Conservation (phyloP, 2,329 filamentous ascomycete genomes). For the Aspergillus alliaceus region DNA sequence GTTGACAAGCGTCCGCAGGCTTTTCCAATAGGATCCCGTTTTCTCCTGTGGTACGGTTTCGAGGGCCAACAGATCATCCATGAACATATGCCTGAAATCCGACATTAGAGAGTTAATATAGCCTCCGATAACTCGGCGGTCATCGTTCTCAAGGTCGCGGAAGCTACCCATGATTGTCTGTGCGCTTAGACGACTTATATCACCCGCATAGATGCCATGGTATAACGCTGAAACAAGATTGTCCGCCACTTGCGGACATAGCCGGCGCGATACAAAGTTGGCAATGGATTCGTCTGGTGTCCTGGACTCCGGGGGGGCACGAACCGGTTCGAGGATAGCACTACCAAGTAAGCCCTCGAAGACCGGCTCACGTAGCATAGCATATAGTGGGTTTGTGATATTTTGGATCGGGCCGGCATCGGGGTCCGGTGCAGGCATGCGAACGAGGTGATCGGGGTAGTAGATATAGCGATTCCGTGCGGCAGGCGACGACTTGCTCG, state of each 20-base stretch:
- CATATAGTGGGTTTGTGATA: slow-evolving; percentile 31
- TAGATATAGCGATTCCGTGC: slow-evolving; percentile 75
- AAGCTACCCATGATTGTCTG: slow-evolving; percentile 59
- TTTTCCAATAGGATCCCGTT: slow-evolving; percentile 14
- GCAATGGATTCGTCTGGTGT: slow-evolving; percentile 70
- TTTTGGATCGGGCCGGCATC: slow-evolving; percentile 20
- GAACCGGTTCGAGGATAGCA: slow-evolving; percentile 32
- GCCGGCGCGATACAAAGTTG: slow-evolving; percentile 59
- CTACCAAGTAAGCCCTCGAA: slow-evolving; percentile 50
- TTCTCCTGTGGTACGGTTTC: slow-evolving; percentile 14
- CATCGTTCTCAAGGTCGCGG: slow-evolving; percentile 48
- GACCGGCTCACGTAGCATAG: slow-evolving; percentile 54
- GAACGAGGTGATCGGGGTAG: slow-evolving; percentile 79
- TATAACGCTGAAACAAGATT: slow-evolving; percentile 73
- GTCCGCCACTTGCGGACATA: slow-evolving; percentile 60
- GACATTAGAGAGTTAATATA: slow-evolving; percentile 12
- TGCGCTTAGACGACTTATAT: slow-evolving; percentile 77
- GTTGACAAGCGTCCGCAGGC: slow-evolving; percentile 16
- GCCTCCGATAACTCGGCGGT: slow-evolving; percentile 19
- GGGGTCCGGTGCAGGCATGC: slow-evolving; percentile 52
- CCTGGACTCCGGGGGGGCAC: slow-evolving; percentile 31
- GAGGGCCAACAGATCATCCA: slow-evolving; percentile 32
- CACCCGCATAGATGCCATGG: slow-evolving; percentile 91
- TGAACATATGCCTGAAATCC: slow-evolving; percentile 11
- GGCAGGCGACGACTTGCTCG: slow-evolving; percentile 50